Percentiles rank a stretch among this genome's conserved stretches.
Evolutionary conservation across 768 basidiomycete genomes (phyloP).

Genomic region (Saitozyma sp.): DNA sequence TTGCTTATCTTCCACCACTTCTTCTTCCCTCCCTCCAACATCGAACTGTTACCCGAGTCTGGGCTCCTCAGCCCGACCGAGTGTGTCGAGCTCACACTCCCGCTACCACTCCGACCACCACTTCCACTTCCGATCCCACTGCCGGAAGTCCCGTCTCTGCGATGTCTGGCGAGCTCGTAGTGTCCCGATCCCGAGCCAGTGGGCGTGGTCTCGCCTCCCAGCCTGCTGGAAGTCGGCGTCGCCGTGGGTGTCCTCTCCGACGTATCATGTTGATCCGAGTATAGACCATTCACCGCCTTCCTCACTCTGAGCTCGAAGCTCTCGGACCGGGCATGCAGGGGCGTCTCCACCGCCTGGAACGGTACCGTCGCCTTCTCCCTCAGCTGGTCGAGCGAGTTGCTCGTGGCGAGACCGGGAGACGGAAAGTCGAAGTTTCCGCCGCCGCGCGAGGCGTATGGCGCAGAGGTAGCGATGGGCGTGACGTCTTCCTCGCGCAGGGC

Average conservation of each 20-base stretch:
- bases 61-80: no score
- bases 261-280: not conserved
- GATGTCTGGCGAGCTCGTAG: not conserved
- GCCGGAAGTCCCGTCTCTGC: not conserved
- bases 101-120: conserved; percentile 2
- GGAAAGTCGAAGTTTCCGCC: not conserved
- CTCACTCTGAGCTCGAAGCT: conserved; percentile 32
- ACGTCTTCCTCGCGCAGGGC: conserved; percentile 7
- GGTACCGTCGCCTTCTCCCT: conserved; percentile 16
- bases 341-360: conserved; percentile 11
- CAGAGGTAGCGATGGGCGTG: conserved; percentile 6
- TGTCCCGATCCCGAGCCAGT: not conserved
- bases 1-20: conserved; percentile 37
- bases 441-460: not conserved
- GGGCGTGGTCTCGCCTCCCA: not conserved
- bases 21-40: conserved; percentile 21
- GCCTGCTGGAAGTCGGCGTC: not conserved
- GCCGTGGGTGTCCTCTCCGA: not conserved
- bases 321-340: conserved; percentile 22
- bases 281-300: conserved; percentile 4
- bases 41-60: no score
- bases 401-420: conserved; percentile 14
- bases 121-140: not conserved
- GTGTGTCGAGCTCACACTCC: not conserved
- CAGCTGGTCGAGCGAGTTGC: conserved; percentile 21